phyloP scores from a whole-genome alignment of 805 yeast genomes.

The Saturnispora silvae region DNA sequence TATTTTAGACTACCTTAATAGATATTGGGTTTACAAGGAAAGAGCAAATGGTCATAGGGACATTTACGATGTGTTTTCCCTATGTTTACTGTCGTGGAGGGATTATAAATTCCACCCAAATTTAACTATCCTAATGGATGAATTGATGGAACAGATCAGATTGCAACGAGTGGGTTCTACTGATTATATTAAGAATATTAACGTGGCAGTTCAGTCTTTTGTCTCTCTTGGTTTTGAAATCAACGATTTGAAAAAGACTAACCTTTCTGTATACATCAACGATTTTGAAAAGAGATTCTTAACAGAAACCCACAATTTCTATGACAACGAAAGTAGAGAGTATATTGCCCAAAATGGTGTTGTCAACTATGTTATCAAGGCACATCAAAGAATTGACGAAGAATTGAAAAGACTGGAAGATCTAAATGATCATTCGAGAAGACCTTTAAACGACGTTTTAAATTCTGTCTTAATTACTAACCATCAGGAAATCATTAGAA shows the following conservation, averaged over 20 bases:
- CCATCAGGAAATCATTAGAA: conserved; percentile 67
- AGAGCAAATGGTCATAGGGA: conserved; percentile 86
- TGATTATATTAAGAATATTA: conserved; percentile 54
- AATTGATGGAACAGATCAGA: conserved; percentile 67
- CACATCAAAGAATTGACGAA: conserved; percentile 71
- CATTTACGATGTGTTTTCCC: conserved; percentile 82
- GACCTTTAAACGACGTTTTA: conserved; percentile 63
- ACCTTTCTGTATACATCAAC: conserved; percentile 69
- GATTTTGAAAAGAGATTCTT: conserved; percentile 72
- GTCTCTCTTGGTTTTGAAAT: conserved; percentile 85
- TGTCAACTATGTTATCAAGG: conserved; percentile 82
- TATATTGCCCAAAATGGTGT: conserved; percentile 69
- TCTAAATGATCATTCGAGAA: conserved; percentile 77
- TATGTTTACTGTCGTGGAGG: conserved; percentile 84
- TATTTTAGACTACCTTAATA: conserved; percentile 88
- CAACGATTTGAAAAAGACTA: conserved; percentile 78
- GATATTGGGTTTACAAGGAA: conserved; percentile 97
- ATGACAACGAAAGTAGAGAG: conserved; percentile 53
- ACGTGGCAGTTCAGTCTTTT: conserved; percentile 73
- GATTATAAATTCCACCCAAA: conserved; percentile 66
- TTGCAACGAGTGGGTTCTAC: conserved; percentile 70
- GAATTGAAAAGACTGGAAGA: conserved; percentile 71
- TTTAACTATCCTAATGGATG: conserved; percentile 47
- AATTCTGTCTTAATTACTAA: conserved; percentile 67
- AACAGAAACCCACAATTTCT: conserved; percentile 55